A percentile compares a stretch with the other conserved stretches of the same genome.
phyloP scores from a whole-genome alignment of 129 eudicot species.

The Mikania micrantha region DNA sequence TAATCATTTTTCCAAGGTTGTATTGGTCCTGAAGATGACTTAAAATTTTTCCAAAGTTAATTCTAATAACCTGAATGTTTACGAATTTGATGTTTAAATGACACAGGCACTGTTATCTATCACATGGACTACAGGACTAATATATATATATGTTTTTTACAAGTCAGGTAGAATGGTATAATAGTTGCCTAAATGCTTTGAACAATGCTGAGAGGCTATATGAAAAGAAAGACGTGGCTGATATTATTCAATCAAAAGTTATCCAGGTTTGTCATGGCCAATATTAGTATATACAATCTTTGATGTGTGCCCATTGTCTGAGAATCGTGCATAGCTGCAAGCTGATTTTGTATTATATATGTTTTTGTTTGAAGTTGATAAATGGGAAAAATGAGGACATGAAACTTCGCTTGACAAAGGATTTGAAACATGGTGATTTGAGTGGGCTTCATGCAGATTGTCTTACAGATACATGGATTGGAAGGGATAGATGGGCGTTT shows the following conservation, averaged over 20 bases:
- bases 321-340: not conserved
- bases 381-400: slow-evolving; percentile 72
- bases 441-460: slow-evolving; percentile 81
- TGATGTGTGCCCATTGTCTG: not conserved
- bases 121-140: slow-evolving; percentile 27
- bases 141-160: slow-evolving; percentile 16
- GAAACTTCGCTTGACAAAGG: slow-evolving; percentile 56
- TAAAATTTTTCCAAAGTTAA: not conserved
- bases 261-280: slow-evolving; percentile 44
- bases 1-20: slow-evolving; percentile 1
- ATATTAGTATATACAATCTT: slow-evolving; percentile 2
- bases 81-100: not conserved
- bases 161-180: slow-evolving; percentile 83
- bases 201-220: slow-evolving; percentile 60
- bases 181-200: slow-evolving; percentile 57
- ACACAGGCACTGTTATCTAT: not conserved
- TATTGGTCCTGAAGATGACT: not conserved
- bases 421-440: slow-evolving; percentile 71
- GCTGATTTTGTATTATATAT: not conserved
- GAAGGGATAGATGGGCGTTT: slow-evolving; percentile 97
- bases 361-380: slow-evolving; percentile 41
- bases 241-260: slow-evolving; percentile 73
- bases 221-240: slow-evolving; percentile 70
- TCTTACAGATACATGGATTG: slow-evolving; percentile 95
- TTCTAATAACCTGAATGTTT: not conserved